Evolutionary conservation across 441 rosid species (phyloP).

Genomic region (Raphanus hybrid): DNA sequence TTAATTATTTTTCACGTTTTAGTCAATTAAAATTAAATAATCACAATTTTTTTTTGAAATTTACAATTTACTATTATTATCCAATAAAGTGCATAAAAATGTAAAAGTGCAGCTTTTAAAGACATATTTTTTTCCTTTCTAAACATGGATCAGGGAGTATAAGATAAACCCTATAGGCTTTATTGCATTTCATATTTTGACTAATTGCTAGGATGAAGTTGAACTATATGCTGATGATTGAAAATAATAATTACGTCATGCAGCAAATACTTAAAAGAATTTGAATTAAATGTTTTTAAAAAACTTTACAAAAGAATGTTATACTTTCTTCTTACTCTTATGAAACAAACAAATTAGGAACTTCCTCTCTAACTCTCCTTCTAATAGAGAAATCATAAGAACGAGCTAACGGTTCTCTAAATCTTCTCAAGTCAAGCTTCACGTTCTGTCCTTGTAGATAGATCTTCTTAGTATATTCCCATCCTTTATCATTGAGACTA

Average conservation of each 20-base stretch:
- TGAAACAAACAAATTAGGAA: constrained; percentile 25
- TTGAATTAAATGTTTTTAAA: constrained; percentile 12
- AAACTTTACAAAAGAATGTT: constrained; percentile 28
- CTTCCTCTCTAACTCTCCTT: constrained; percentile 32
- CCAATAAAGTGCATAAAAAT: background rate
- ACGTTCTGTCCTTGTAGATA: constrained; percentile 85
- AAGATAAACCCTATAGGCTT: constrained; percentile 1
- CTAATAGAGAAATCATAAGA: constrained; percentile 38
- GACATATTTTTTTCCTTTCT: background rate
- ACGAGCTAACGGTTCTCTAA: constrained; percentile 50
- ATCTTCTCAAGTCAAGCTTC: constrained; percentile 62
- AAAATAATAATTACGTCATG: background rate
- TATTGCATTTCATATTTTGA: constrained; percentile 12
- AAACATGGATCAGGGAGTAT: background rate
- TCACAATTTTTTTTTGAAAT: background rate
- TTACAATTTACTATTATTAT: background rate
- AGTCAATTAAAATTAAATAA: background rate
- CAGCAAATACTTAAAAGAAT: background rate
- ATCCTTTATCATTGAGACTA: constrained; percentile 71
- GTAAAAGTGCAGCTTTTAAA: background rate
- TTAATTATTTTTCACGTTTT: too few relatives aligned
- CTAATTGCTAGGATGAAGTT: background rate
- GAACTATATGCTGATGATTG: background rate
- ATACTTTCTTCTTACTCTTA: constrained; percentile 13
- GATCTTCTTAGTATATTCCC: constrained; percentile 85